Evolutionary conservation across 2,329 filamentous ascomycete genomes (phyloP).

Genomic region (Boeremia exigua): DNA sequence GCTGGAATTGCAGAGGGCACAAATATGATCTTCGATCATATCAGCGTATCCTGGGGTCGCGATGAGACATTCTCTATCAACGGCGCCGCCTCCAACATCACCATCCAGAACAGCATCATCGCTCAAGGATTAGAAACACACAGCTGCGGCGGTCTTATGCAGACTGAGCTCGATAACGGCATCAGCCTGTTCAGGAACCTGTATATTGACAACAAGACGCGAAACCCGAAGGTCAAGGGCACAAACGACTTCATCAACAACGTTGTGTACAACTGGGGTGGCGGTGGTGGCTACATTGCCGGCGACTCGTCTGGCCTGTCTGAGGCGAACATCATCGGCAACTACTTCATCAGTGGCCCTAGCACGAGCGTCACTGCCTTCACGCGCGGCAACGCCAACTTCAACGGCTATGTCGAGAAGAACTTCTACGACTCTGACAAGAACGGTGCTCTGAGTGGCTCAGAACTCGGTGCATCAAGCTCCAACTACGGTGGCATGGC

Average conservation of each 20-base stretch:
- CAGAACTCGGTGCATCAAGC: conserved; percentile 50
- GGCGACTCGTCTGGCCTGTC: conserved; percentile 57
- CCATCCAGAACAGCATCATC: conserved; percentile 61
- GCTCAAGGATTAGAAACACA: conserved; percentile 62
- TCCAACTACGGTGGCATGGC: conserved; percentile 58
- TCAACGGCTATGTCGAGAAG: conserved; percentile 59
- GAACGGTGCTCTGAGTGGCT: conserved; percentile 58
- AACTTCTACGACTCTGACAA: conserved; percentile 61
- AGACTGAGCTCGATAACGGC: conserved; percentile 54
- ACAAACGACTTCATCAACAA: conserved; percentile 61
- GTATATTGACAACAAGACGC: conserved; percentile 64
- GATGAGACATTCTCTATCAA: conserved; percentile 63
- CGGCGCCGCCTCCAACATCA: conserved; percentile 56
- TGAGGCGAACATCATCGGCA: conserved; percentile 61
- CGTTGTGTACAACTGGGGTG: conserved; percentile 64
- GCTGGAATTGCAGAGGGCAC: conserved; percentile 60
- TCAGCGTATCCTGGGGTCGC: conserved; percentile 61
- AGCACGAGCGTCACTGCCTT: conserved; percentile 59
- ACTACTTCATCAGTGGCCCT: conserved; percentile 64
- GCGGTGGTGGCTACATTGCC: conserved; percentile 62
- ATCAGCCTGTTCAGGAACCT: conserved; percentile 61
- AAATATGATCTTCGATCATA: conserved; percentile 64
- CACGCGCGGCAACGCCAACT: conserved; percentile 62
- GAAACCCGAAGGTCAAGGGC: conserved; percentile 64
- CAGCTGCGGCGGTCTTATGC: conserved; percentile 59